Evolutionary conservation across 345 rosid species (phyloP), one percentile per base, ranked within the genome.

Genomic region (Aethionema arabicum): DNA sequence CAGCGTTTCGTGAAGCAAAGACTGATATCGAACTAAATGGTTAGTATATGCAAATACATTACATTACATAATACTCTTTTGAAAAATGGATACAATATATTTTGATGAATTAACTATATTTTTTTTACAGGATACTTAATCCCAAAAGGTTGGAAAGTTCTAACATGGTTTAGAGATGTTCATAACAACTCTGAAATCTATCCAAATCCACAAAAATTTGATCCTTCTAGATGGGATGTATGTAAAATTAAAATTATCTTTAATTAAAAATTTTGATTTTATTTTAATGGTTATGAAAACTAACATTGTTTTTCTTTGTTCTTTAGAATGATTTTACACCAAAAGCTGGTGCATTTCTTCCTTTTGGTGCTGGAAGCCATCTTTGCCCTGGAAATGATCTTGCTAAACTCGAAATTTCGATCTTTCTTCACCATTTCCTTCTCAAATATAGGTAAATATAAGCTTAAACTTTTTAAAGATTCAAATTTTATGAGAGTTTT

Each of bases 101-200:
- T 8, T 13, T 37, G 54, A 21, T 21, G 1, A 29, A 50, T 29
- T 31, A 32, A n/a, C n/a, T 49, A 49, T 2, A 3, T 29, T 29
- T 8, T 37, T 55, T 31, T 42, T 61, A 54, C 60, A 83, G 83
- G 85, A 38, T 78, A 78, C 37, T 36, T 70, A 21, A 67, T 80
- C 39, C 88, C 85, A 27, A 78, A 80, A 69, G 85, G 83, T 3
- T 83, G 86, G 89, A 81, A 77, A 59, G 78, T 81, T 50, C 38
- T 81, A 66, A 68, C 78, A 6, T 79, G 83, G 77, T 72, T 60
- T 47, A 83, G 84, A 46, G 75, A 65, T 33, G 75, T 79, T 44
- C 85, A 81, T 33, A 37, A 68, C 48, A 76, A 80, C 61, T 68
- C 80, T 56, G 78, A 79, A 61, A 48, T 51, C 50, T 76, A 69